Conservation (phyloP, 73 alveolate genomes). For the Paramecium caudatum region DNA sequence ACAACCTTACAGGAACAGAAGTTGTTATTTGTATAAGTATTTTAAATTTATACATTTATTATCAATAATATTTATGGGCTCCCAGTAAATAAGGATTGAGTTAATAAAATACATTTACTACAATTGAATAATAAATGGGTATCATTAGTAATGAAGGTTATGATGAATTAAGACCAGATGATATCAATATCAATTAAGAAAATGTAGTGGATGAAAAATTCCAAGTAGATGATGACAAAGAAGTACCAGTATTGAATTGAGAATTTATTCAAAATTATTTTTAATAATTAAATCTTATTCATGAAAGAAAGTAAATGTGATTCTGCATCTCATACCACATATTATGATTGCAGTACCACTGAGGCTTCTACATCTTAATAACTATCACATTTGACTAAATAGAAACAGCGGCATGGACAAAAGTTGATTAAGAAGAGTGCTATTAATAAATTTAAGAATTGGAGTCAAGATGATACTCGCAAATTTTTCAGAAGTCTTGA, state of each 20-base stretch:
- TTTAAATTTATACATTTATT: constrained; percentile 17
- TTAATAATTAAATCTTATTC: constrained; percentile 32
- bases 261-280: constrained; percentile 15
- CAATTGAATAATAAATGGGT: not conserved
- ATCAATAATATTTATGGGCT: constrained; percentile 20
- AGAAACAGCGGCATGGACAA: constrained; percentile 30
- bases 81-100: not conserved
- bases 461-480: constrained; percentile 27
- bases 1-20: constrained; percentile 38
- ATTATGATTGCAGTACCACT: constrained; percentile 4
- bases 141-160: not conserved
- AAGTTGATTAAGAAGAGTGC: not conserved
- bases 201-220: constrained; percentile 43
- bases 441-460: constrained; percentile 36
- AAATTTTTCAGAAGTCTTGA: constrained; percentile 40
- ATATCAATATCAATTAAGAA: not conserved
- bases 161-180: not conserved
- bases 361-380: not conserved
- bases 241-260: not conserved
- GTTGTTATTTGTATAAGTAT: not conserved
- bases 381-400: not conserved
- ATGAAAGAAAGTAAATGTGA: constrained; percentile 45
- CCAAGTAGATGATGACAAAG: not conserved
- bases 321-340: constrained; percentile 14
- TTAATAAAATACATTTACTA: not conserved